phyloP scores from a whole-genome alignment of 2,329 filamentous ascomycete genomes.

The Alternaria sp. region DNA sequence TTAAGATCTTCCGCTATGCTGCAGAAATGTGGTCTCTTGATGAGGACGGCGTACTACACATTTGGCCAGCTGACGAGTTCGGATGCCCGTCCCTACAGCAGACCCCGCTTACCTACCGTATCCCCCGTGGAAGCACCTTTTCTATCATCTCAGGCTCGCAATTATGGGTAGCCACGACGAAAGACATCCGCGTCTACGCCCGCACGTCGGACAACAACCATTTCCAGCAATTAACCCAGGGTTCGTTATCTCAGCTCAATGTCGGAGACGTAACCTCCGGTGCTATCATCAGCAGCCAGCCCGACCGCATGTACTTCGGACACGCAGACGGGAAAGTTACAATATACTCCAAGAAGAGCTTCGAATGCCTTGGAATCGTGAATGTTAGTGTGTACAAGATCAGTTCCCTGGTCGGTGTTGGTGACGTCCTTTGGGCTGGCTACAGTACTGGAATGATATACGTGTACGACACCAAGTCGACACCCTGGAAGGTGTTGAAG shows the following conservation, averaged over 20 bases:
- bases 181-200: slow-evolving; percentile 83
- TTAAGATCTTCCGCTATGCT: slow-evolving; percentile 83
- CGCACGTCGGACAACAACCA: slow-evolving; percentile 71
- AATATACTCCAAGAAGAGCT: slow-evolving; percentile 83
- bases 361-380: slow-evolving; percentile 77
- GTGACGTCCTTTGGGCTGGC: slow-evolving; percentile 85
- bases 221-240: slow-evolving; percentile 76
- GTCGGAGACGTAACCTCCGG: slow-evolving; percentile 89
- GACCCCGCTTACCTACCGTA: slow-evolving; percentile 76
- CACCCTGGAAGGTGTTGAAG: slow-evolving; percentile 90
- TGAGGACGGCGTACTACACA: slow-evolving; percentile 81
- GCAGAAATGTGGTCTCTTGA: slow-evolving; percentile 95
- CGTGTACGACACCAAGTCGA: slow-evolving; percentile 82
- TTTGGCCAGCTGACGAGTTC: slow-evolving; percentile 83
- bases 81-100: slow-evolving; percentile 76
- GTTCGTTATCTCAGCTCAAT: slow-evolving; percentile 72
- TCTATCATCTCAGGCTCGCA: slow-evolving; percentile 85
- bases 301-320: slow-evolving; percentile 84
- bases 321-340: slow-evolving; percentile 94
- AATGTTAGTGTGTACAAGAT: slow-evolving; percentile 96
- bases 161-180: slow-evolving; percentile 87
- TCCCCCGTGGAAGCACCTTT: slow-evolving; percentile 83
- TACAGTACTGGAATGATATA: slow-evolving; percentile 95
- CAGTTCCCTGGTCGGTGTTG: slow-evolving; percentile 81
- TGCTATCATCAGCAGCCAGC: slow-evolving; percentile 73